Conservation (phyloP, 208 protist species). For the Leishmania gerbilli region DNA sequence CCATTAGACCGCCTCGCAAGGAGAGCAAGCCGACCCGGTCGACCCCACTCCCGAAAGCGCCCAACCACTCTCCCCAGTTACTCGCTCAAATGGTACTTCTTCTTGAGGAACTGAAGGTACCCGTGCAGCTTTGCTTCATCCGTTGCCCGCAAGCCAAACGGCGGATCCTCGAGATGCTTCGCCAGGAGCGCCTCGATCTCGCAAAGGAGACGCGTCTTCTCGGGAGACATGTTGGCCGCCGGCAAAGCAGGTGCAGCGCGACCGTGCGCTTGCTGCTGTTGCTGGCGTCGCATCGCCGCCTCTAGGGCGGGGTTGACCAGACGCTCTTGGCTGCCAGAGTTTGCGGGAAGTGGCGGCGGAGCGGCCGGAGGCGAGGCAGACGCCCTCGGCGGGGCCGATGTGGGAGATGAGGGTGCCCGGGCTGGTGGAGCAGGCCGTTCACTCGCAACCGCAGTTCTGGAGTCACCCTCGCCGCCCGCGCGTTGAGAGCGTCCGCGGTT, state of each 20-base stretch:
- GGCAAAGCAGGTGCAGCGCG: background rate
- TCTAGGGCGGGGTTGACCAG: slow-evolving; percentile 62
- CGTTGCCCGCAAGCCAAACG: slow-evolving; percentile 73
- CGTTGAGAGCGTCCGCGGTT: slow-evolving; percentile 16
- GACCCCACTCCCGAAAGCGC: background rate
- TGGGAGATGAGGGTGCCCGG: background rate
- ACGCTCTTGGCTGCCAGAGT: background rate
- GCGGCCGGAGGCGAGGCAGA: background rate
- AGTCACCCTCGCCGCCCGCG: background rate
- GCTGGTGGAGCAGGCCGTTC: background rate
- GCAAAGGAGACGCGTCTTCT: slow-evolving; percentile 57
- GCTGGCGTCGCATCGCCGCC: slow-evolving; percentile 72
- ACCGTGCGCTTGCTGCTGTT: slow-evolving; percentile 39
- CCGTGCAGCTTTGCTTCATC: slow-evolving; percentile 62
- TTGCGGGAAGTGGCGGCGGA: background rate
- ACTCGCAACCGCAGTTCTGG: background rate
- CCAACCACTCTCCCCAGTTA: background rate
- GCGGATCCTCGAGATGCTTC: slow-evolving; percentile 46
- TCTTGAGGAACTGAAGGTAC: slow-evolving; percentile 71
- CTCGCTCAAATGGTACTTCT: slow-evolving; percentile 38
- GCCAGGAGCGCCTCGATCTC: slow-evolving; percentile 62
- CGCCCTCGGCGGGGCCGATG: background rate
- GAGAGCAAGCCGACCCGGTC: background rate
- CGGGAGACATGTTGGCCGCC: slow-evolving; percentile 32
- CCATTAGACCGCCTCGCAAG: background rate